Conservation (phyloP, 129 eudicot species). For the Flaveria linearis region DNA sequence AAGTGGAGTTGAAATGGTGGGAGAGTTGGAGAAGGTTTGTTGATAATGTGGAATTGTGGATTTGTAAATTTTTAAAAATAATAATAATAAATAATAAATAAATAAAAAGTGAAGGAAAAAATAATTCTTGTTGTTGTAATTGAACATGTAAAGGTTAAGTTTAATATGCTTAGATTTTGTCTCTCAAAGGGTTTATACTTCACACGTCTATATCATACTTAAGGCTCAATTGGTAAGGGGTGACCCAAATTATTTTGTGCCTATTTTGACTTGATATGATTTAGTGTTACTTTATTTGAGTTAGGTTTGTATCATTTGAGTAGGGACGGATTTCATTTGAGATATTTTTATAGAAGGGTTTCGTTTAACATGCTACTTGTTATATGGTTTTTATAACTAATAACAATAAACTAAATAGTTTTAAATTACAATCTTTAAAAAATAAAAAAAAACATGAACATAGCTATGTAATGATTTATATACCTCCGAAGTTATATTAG, state of each 20-base stretch:
- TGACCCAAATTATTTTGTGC: not conserved
- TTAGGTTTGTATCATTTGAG: not conserved
- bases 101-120: not conserved
- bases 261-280: not conserved
- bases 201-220: conserved; percentile 24
- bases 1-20: conserved; percentile 46
- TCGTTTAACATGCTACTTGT: no score
- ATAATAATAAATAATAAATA: not conserved
- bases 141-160: conserved; percentile 2
- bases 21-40: conserved; percentile 36
- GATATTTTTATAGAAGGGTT: not conserved
- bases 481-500: no score
- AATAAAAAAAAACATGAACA: no score
- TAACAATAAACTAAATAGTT: no score
- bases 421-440: no score
- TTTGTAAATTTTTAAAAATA: no score
- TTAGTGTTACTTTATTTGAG: not conserved
- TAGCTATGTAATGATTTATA: no score
- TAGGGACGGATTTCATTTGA: not conserved
- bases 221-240: not conserved
- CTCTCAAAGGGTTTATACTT: not conserved
- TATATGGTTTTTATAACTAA: no score
- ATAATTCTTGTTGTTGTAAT: conserved; percentile 33
- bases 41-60: conserved; percentile 20
- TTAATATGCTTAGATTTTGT: conserved; percentile 29